A percentile compares a stretch with the other conserved stretches of the same genome.
These are phyloP conservation scores for Dissophora globulifera DNA, from an alignment of 192 early-diverging fungal species.

Conservation along the genomic window DNA sequence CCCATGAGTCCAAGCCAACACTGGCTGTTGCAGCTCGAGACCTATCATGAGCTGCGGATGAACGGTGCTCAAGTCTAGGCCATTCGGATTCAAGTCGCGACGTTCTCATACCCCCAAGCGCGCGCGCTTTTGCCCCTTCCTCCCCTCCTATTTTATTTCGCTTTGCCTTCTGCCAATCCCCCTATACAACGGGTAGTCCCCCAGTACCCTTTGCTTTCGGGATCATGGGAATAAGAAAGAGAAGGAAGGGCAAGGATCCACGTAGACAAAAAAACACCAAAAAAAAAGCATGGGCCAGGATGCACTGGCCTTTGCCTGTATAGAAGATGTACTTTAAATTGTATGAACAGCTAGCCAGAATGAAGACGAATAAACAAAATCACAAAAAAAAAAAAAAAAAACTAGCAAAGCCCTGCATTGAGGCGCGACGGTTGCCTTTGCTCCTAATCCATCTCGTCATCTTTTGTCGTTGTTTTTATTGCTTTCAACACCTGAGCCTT, in stretches of 20 bases:
- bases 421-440: too few species aligned
- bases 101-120: too few species aligned
- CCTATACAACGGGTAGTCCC: too few species aligned
- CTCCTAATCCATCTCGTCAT: too few species aligned
- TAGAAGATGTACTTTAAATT: conserved; percentile 1
- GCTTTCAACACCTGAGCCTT: too few species aligned
- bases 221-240: background rate
- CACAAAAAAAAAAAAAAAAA: conserved; percentile 9
- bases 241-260: background rate
- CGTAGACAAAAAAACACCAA: background rate
- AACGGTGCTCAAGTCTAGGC: conserved; percentile 27
- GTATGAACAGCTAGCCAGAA: conserved; percentile 10
- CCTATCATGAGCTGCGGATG: conserved; percentile 22
- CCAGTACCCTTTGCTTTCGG: too few species aligned
- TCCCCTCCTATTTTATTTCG: background rate
- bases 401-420: background rate
- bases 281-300: conserved; percentile 4
- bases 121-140: too few species aligned
- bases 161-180: too few species aligned
- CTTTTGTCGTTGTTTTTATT: background rate
- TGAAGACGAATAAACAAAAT: background rate
- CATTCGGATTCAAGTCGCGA: too few species aligned
- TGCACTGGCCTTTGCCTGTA: conserved; percentile 12
- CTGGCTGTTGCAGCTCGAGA: conserved; percentile 43
- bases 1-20: conserved; percentile 43